A percentile compares a stretch with the other conserved stretches of the same genome.
Evolutionary conservation across 1,284 basidiomycete species (phyloP).

Genomic region (Ganoderma lingzhi): DNA sequence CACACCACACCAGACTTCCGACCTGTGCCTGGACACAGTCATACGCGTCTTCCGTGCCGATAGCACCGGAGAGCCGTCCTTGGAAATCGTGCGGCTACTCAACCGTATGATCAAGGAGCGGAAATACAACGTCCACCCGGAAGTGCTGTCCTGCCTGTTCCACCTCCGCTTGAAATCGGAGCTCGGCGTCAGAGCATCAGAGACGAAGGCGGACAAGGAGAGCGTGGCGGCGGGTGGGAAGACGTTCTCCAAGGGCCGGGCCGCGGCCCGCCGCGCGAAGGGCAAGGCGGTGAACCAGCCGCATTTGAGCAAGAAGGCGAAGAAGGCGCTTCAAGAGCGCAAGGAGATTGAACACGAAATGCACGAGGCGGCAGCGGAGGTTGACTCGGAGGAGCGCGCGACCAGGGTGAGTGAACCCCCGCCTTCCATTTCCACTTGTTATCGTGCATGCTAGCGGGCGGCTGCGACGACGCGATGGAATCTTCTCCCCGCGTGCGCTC

Average conservation of each 20-base stretch:
- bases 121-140: constrained; percentile 89
- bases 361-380: constrained; percentile 93
- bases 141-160: constrained; percentile 87
- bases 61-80: constrained; percentile 79
- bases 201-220: constrained; percentile 68
- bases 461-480: constrained; percentile 19
- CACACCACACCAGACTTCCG: constrained; percentile 63
- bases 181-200: constrained; percentile 81
- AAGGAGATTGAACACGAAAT: constrained; percentile 90
- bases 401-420: constrained; percentile 61
- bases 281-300: constrained; percentile 69
- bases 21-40: constrained; percentile 84
- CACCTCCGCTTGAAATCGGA: constrained; percentile 91
- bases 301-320: constrained; percentile 90
- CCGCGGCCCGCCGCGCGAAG: constrained; percentile 57
- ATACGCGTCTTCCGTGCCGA: constrained; percentile 86
- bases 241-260: constrained; percentile 56
- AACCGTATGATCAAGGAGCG: constrained; percentile 98
- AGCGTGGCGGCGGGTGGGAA: constrained; percentile 40
- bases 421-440: constrained; percentile 33
- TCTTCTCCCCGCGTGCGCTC: constrained; percentile 27
- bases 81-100: constrained; percentile 90
- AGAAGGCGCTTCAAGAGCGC: constrained; percentile 82
- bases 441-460: constrained; percentile 16
- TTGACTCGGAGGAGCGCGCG: constrained; percentile 92